These are phyloP conservation scores for Fonsecaea erecta DNA, from an alignment of 2,329 filamentous ascomycete genomes.

Conservation along the genomic window DNA sequence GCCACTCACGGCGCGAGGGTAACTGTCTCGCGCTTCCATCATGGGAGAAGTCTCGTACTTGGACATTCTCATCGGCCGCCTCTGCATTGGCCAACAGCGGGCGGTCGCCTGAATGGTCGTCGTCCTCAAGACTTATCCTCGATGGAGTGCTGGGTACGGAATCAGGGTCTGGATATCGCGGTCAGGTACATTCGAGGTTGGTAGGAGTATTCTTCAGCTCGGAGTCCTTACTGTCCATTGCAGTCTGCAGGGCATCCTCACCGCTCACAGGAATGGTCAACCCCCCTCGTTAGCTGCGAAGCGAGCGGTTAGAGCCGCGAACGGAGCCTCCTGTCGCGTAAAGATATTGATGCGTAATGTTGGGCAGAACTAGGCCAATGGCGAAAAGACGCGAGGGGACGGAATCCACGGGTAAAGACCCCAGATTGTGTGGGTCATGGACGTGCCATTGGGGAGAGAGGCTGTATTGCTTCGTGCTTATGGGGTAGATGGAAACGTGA, in stretches of 20 bases:
- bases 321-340: background rate
- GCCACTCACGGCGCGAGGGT: background rate
- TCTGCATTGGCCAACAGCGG: slow-evolving; percentile 17
- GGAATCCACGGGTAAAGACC: background rate
- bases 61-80: background rate
- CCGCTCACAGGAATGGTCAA: background rate
- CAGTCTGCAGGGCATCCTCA: slow-evolving; percentile 1
- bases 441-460: background rate
- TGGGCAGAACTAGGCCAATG: background rate
- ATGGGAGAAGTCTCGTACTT: slow-evolving; percentile 6
- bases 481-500: background rate
- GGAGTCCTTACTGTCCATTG: slow-evolving; percentile 11
- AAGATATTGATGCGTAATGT: background rate
- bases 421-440: background rate
- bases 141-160: slow-evolving; percentile 11
- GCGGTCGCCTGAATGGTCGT: slow-evolving; percentile 14
- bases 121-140: slow-evolving; percentile 17
- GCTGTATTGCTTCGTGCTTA: background rate
- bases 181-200: background rate
- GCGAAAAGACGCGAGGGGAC: background rate
- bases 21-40: slow-evolving; percentile 2
- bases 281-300: background rate
- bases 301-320: background rate
- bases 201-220: background rate
- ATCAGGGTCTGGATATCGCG: slow-evolving; percentile 8